Evolutionary conservation across 108 stramenopile genomes (phyloP), one percentile per base, ranked within the genome.

Genomic region (Conticribra guillardii): DNA sequence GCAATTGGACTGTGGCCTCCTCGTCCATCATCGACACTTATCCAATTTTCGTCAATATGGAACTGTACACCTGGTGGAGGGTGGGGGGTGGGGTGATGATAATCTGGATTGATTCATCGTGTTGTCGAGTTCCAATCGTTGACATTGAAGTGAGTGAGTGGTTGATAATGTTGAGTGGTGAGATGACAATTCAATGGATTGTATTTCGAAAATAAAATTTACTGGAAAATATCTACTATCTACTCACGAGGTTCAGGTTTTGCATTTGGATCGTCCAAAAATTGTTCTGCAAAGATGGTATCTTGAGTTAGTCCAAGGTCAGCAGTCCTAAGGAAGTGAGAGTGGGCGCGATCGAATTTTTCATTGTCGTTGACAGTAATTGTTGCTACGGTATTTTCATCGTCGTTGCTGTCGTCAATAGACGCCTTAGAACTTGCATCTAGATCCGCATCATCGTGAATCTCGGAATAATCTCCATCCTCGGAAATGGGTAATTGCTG

Each of bases 221-320:
- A n/a, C n/a, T n/a, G n/a, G n/a, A n/a, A n/a, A n/a, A n/a, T n/a
- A n/a, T n/a, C n/a, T n/a, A n/a, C n/a, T n/a, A n/a, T n/a, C n/a
- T n/a, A n/a, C n/a, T n/a, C n/a, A n/a, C n/a, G 81, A 0, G 73
- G 81, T 24, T 79, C 78, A 4, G 78, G 60, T 47, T 71, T 79
- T 17, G 60, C 24, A 0, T 52, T 61, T 15, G 70, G 65, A 51
- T 71, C 28, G 19, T 76, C 80, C 2, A 73, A 33, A 27, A 75
- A 77, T 37, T 77, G 81, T 44, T 76, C 64, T 4, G 75, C 71
- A 3, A 73, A 75, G 29, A 77, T 73, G 2, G 75, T 73, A 50
- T 73, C 71, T 52, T 66, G 76, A 3, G 71, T 76, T 44, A 82
- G 30, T 18, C 76, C 81, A 18, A 82, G 41, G 49, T 82, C 81